Base-by-base conservation (phyloP, 1,284 basidiomycete genomes). In the Phellinidium pouzarii region DNA sequence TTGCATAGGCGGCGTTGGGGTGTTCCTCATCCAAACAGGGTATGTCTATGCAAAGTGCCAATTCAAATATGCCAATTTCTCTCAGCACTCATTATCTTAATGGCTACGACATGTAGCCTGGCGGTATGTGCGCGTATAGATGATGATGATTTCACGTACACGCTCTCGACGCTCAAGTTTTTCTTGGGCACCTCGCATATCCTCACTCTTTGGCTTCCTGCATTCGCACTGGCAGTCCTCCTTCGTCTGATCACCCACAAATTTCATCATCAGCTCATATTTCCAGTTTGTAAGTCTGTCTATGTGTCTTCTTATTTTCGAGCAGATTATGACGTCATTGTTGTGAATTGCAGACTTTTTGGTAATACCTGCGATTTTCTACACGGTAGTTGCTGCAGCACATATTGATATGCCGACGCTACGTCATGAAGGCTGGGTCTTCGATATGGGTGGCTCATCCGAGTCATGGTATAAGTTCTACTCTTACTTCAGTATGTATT, bases 1-100 rank as follows among this genome's bases (percentile, higher is more conserved):
- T 76, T 95, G 94, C 64, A 98, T 99, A 42, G 95, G 95, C 9
- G 95, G 95, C 22, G 92, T 99, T 22, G 95, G 95, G 11, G 82
- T 89, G 12, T 99, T 99, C 68, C 74, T 99, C 38, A 80, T 95
- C 48, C 75, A 87, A 61, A 96, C 92, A 1, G 93, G 92, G 84
- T 88, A 59, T 54, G 75, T 8, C 31, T 7, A 34, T 14, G n/a
- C n/a, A n/a, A n/a, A n/a, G n/a, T n/a, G n/a, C n/a, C n/a, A n/a
- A 3, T 34, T 34, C 11, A 34, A 34, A 34, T 34, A 11, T 34
- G 31, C n/a, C n/a, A n/a, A 8, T 66, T 37, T 17, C 31, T 47
- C 40, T 9, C 25, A 14, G 25, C 48, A 40, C 20, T 14, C 14
- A 23, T 17, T 22, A 17, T 31, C 44, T 20, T 52, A 11, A 34